A percentile compares a stretch with the other conserved stretches of the same genome.
Conservation (phyloP, 345 rosid genomes). For the Eucalyptus erythrocorys region DNA sequence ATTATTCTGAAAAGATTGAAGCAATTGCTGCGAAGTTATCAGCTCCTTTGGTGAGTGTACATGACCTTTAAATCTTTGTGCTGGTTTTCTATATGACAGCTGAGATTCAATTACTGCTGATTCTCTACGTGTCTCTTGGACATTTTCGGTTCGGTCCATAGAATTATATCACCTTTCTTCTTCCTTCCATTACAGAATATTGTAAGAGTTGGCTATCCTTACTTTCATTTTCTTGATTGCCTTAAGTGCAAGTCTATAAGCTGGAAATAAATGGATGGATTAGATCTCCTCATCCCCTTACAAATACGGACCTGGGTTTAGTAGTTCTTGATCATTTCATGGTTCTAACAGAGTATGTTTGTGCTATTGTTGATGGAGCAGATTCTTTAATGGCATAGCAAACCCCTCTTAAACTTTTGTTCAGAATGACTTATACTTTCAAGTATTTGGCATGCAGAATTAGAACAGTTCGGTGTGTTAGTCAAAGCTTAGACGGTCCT, state of each 20-base stretch:
- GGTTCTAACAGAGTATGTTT: neutral
- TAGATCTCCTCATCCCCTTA: neutral
- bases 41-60: neutral
- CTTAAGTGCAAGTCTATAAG: neutral
- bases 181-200: neutral
- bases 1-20: neutral
- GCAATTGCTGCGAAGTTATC: neutral
- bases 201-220: neutral
- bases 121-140: neutral
- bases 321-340: neutral
- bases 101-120: neutral
- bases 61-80: neutral
- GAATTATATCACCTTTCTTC: neutral
- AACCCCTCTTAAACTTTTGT: neutral
- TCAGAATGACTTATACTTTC: neutral
- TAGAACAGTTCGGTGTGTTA: neutral
- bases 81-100: neutral
- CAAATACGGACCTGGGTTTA: neutral
- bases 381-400: neutral
- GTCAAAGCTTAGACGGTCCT: neutral
- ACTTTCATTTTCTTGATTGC: neutral
- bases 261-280: neutral
- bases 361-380: neutral
- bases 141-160: neutral
- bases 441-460: neutral